Conservation (phyloP, 257 asterid species). For the Solanum sitiens region DNA sequence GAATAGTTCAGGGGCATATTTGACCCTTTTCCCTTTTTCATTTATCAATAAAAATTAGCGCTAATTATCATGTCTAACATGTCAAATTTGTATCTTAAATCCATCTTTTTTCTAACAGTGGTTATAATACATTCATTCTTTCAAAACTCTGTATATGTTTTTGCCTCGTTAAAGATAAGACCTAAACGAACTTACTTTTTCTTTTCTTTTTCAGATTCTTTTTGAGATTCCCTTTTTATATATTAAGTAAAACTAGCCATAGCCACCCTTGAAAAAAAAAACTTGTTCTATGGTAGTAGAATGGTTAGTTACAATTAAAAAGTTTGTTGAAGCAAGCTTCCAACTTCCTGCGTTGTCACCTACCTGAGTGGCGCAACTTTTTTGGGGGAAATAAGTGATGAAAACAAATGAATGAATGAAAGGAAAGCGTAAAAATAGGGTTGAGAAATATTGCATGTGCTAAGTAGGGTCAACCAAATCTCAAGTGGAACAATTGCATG, state of each 20-base stretch:
- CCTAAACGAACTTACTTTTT: not conserved
- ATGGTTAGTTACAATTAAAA: not conserved
- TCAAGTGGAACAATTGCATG: constrained; percentile 70
- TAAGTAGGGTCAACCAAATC: constrained; percentile 45
- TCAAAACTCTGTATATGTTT: not conserved
- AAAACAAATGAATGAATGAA: not conserved
- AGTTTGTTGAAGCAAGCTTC: not conserved
- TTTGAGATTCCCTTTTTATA: not conserved
- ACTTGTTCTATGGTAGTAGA: not conserved
- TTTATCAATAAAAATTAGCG: not conserved
- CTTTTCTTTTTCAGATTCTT: not conserved
- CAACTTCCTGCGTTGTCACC: not conserved
- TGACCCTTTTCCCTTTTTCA: too few species aligned
- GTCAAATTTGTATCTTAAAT: not conserved
- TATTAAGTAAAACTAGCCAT: not conserved
- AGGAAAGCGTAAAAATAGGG: constrained; percentile 1
- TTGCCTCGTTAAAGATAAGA: not conserved
- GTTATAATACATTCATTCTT: not conserved
- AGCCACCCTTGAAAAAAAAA: not conserved
- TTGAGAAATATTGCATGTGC: constrained; percentile 47
- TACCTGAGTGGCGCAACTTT: not conserved
- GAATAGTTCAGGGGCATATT: too few species aligned
- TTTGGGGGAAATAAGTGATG: not conserved
- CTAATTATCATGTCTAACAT: not conserved
- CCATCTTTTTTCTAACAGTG: not conserved